Conservation (phyloP, 2,329 filamentous ascomycete species). For the Ceratocystis diversiconidia region DNA sequence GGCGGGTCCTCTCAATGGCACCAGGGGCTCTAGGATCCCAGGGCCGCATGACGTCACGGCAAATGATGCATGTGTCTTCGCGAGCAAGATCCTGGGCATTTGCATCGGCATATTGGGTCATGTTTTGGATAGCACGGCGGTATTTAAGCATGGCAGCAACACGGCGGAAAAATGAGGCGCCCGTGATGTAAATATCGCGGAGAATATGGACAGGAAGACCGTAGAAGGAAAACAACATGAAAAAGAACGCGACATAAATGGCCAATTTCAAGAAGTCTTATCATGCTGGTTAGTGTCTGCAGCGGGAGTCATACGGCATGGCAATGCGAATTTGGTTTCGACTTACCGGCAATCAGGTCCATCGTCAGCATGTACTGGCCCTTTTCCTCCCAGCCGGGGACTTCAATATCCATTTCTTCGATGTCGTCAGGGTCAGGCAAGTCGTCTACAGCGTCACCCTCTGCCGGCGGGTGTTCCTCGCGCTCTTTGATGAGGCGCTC, state of each 20-base stretch:
- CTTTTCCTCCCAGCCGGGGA: constrained; percentile 92
- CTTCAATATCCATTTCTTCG: constrained; percentile 87
- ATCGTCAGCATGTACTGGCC: constrained; percentile 82
- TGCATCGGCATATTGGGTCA: constrained; percentile 89
- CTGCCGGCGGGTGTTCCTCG: constrained; percentile 34
- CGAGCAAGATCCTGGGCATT: constrained; percentile 69
- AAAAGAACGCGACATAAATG: constrained; percentile 85
- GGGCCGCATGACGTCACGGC: constrained; percentile 83
- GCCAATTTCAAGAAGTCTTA: constrained; percentile 78
- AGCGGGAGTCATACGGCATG: neutral
- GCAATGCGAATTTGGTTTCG: neutral
- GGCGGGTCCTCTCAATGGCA: constrained; percentile 69
- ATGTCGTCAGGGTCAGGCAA: constrained; percentile 58
- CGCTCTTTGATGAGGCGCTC: constrained; percentile 37
- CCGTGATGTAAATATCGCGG: constrained; percentile 85
- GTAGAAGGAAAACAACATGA: constrained; percentile 84
- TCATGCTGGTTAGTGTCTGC: constrained; percentile 6
- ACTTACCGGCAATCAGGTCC: constrained; percentile 65
- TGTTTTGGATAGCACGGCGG: constrained; percentile 79
- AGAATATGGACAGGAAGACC: constrained; percentile 94
- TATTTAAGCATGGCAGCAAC: constrained; percentile 83
- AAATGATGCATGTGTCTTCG: constrained; percentile 95
- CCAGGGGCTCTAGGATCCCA: constrained; percentile 50
- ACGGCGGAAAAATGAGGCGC: constrained; percentile 78
- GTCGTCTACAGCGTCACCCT: constrained; percentile 23